Evolutionary conservation across 2,329 filamentous ascomycete species (phyloP).

Genomic region (Aaosphaeria arxii): DNA sequence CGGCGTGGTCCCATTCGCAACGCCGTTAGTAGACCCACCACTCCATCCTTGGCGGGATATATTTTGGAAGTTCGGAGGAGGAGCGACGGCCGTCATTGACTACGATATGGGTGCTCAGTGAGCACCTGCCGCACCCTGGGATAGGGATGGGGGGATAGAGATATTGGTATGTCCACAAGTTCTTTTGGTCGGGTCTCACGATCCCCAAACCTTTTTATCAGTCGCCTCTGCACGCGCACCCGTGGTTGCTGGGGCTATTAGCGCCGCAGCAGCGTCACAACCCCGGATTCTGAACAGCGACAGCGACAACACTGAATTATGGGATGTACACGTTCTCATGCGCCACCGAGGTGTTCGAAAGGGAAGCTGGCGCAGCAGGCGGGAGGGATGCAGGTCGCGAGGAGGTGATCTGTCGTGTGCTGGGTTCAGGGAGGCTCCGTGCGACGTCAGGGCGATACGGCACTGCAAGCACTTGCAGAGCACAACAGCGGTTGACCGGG

Average conservation of each 20-base stretch:
- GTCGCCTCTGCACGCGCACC: constrained; percentile 15
- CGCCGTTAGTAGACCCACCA: constrained; percentile 55
- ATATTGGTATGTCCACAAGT: too few species aligned
- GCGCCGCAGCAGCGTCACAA: constrained; percentile 29
- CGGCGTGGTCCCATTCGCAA: constrained; percentile 61
- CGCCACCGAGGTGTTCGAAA: constrained; percentile 13
- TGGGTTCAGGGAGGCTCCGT: constrained; percentile 26
- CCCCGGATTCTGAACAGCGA: constrained; percentile 10
- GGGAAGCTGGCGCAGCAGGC: constrained; percentile 10
- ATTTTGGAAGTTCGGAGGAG: constrained; percentile 62
- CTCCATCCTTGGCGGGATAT: constrained; percentile 59
- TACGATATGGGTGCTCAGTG: constrained; percentile 13
- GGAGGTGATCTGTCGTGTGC: constrained; percentile 28
- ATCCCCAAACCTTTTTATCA: constrained; percentile 15
- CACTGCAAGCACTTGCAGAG: constrained; percentile 3
- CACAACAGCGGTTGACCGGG: constrained; percentile 5
- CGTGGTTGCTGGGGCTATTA: constrained; percentile 23
- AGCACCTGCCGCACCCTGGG: constrained; percentile 2
- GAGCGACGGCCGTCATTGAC: constrained; percentile 65
- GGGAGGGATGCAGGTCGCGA: constrained; percentile 11
- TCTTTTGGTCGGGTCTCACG: too few species aligned
- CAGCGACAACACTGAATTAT: constrained; percentile 14
- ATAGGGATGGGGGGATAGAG: too few species aligned
- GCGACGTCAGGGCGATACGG: constrained; percentile 23
- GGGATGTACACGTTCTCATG: constrained; percentile 22